Conservation (phyloP, 495 filamentous ascomycete species). For the Lophiostoma macrostomum region DNA sequence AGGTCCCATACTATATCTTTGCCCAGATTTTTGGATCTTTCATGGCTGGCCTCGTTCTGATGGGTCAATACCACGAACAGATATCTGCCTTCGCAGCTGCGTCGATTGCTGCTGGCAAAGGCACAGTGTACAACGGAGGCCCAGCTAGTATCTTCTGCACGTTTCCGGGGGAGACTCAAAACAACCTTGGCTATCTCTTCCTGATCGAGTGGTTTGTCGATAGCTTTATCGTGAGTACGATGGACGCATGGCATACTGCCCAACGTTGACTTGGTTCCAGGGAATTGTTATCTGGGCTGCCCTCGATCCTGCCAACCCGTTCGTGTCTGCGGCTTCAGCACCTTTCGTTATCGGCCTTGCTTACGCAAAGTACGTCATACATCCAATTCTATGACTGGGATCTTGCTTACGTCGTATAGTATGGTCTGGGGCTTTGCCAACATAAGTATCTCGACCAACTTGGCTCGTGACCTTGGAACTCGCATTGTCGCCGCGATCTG, state of each 20-base stretch:
- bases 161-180: constrained; percentile 46
- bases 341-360: constrained; percentile 53
- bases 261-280: not conserved
- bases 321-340: constrained; percentile 45
- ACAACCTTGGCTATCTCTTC: constrained; percentile 51
- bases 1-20: constrained; percentile 53
- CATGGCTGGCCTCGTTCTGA: constrained; percentile 48
- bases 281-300: constrained; percentile 54
- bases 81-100: constrained; percentile 43
- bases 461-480: constrained; percentile 52
- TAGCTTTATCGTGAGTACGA: constrained; percentile 42
- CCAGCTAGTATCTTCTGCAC: constrained; percentile 48
- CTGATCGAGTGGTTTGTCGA: constrained; percentile 55
- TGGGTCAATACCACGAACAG: constrained; percentile 51
- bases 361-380: constrained; percentile 37
- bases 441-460: constrained; percentile 51
- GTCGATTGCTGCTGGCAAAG: constrained; percentile 34
- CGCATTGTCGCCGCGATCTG: constrained; percentile 57
- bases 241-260: constrained; percentile 11
- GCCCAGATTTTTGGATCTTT: constrained; percentile 54
- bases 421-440: constrained; percentile 53
- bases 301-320: constrained; percentile 55
- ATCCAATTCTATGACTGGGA: not conserved
- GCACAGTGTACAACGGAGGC: constrained; percentile 46
- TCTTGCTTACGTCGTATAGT: constrained; percentile 2